Evolutionary conservation across 164 flowering plant species (phyloP).

Genomic region (Malania oleifera): DNA sequence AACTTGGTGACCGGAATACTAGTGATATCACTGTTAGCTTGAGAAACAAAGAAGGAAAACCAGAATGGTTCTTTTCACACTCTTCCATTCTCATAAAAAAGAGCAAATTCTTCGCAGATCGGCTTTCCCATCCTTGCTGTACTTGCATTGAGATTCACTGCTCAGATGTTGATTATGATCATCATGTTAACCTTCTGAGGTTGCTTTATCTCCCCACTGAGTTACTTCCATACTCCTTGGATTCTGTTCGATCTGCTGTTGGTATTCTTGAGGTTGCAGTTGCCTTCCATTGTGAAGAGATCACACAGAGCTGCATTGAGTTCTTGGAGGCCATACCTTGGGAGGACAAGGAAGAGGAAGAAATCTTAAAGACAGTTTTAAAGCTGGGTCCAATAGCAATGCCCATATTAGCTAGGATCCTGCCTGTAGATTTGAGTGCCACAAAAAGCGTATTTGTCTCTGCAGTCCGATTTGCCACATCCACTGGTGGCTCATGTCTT

Average conservation of each 20-base stretch:
- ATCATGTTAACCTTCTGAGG: conserved; percentile 45
- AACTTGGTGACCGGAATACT: conserved; percentile 33
- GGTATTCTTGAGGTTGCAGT: conserved; percentile 43
- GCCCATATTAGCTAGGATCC: conserved; percentile 51
- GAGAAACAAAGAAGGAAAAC: conserved; percentile 36
- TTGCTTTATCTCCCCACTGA: conserved; percentile 36
- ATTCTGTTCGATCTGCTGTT: conserved; percentile 41
- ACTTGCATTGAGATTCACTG: conserved; percentile 39
- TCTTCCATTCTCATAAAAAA: conserved; percentile 38
- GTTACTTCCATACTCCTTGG: conserved; percentile 37
- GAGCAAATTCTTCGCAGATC: conserved; percentile 46
- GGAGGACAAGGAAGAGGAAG: conserved; percentile 63
- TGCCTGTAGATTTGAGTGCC: conserved; percentile 46
- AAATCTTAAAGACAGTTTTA: conserved; percentile 34
- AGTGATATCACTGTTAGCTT: conserved; percentile 39
- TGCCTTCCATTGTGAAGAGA: conserved; percentile 40
- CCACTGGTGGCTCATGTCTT: conserved; percentile 36
- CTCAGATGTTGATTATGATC: conserved; percentile 34
- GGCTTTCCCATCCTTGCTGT: conserved; percentile 17
- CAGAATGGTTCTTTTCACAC: conserved; percentile 41
- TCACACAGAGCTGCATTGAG: conserved; percentile 38
- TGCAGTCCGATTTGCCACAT: conserved; percentile 72
- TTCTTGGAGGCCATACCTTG: conserved; percentile 63
- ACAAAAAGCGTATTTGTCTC: conserved; percentile 65
- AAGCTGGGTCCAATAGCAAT: conserved; percentile 46